Evolutionary conservation across 768 basidiomycete species (phyloP).

Genomic region (Lyophyllum decastes): DNA sequence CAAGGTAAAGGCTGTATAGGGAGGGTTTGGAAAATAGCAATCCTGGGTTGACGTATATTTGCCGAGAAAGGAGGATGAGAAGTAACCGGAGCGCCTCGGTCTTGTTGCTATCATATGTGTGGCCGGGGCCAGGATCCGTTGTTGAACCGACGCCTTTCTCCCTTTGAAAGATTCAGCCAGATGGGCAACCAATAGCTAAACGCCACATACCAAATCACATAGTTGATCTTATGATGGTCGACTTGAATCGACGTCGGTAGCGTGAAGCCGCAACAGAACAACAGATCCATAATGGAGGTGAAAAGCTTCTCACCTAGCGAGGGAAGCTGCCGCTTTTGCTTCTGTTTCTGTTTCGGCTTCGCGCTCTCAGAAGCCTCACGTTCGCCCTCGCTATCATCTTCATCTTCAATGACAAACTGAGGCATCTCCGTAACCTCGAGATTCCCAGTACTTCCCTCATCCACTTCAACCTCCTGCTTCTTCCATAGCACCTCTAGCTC

Average conservation of each 20-base stretch:
- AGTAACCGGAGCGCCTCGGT: conserved; percentile 89
- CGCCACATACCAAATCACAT: conserved; percentile 80
- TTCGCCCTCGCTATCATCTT: conserved; percentile 26
- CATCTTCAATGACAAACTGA: conserved; percentile 92
- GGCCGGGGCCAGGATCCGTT: conserved; percentile 62
- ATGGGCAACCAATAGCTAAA: not conserved
- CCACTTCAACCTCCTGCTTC: conserved; percentile 50
- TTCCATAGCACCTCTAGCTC: conserved; percentile 87
- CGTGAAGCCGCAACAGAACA: conserved; percentile 95
- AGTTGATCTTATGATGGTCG: conserved; percentile 81
- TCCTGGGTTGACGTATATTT: conserved; percentile 80
- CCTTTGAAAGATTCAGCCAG: conserved; percentile 46
- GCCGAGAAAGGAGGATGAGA: conserved; percentile 84
- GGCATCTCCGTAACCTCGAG: conserved; percentile 29
- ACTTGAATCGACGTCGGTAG: conserved; percentile 76
- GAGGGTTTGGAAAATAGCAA: conserved; percentile 74
- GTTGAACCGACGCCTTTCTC: conserved; percentile 95
- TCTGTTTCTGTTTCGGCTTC: conserved; percentile 39
- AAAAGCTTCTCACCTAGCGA: conserved; percentile 83
- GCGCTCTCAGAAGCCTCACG: conserved; percentile 15
- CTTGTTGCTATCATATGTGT: conserved; percentile 75
- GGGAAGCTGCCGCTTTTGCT: conserved; percentile 50
- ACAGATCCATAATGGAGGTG: conserved; percentile 75
- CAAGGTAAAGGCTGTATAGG: conserved; percentile 74
- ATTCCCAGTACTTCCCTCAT: conserved; percentile 19